Evolutionary conservation across 129 eudicot species (phyloP), one percentile per base, ranked within the genome.

Genomic region (Flaveria ramosissima): DNA sequence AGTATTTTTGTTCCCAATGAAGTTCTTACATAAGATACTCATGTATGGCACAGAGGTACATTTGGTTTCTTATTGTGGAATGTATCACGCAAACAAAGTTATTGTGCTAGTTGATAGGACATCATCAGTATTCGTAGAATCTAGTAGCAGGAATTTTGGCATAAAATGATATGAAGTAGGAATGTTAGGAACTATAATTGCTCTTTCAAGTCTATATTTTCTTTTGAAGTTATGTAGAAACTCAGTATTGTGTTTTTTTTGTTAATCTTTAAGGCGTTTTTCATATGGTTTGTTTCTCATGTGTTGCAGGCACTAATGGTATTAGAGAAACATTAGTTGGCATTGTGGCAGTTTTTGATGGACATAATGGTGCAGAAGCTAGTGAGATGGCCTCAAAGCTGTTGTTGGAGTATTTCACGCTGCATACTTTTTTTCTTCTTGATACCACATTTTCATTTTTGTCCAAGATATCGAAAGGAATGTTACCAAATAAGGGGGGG

Each of bases 361-460:
- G 99, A 68, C 99, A 95, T 71, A 95, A 95, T 82, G 99, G 99
- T 43, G 85, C 89, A 48, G 97, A 95, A 85, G 99, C 99, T 62
- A 95, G 99, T 86, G 96, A 95, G 61, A 86, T 89, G 96, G 96
- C 96, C 32, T 92, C 97, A 50, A 90, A 84, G 63, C 79, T 89
- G 77, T 80, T 95, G 75, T 74, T 91, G 78, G 96, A 95, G 85
- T 95, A 92, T 79, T 88, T 95, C 77, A 80, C 66, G 11, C 53
- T 94, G 82, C 98, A 94, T 83, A 87, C 92, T 0, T 91, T 81
- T 78, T 94, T 94, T 78, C 90, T 95, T 76, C 97, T 95, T 63
- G 97, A 95, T 78, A 82, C 88, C 48, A 78, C 96, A 14, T 89
- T 88, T 74, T 88, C 96, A 0, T 46, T 87, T 74, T 71, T 93